These are phyloP conservation scores for Pterulicium gracile DNA, from an alignment of 1,284 basidiomycete genomes.

Conservation along the genomic window DNA sequence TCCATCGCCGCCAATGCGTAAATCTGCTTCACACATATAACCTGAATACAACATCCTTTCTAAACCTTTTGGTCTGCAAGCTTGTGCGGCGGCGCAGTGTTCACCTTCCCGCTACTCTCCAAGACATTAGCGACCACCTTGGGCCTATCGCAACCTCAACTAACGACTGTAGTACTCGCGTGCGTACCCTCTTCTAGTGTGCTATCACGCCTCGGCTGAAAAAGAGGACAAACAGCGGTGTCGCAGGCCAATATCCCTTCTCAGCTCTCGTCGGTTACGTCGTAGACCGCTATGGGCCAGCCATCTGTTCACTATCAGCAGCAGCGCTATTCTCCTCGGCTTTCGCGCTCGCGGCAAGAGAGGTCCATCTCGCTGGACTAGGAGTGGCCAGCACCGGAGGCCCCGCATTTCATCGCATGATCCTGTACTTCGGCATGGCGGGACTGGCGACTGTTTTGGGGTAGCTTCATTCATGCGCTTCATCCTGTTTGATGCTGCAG, in stretches of 20 bases:
- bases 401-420: conserved; percentile 39
- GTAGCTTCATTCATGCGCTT: conserved; percentile 33
- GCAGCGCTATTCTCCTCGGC: conserved; percentile 45
- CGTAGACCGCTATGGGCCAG: conserved; percentile 48
- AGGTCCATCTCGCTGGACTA: conserved; percentile 35
- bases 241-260: conserved; percentile 61
- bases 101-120: conserved; percentile 65
- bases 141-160: conserved; percentile 60
- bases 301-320: conserved; percentile 53
- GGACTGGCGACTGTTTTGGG: conserved; percentile 62
- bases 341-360: conserved; percentile 50
- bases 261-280: conserved; percentile 47
- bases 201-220: not conserved
- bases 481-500: not conserved
- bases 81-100: conserved; percentile 61
- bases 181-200: conserved; percentile 19
- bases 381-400: conserved; percentile 25
- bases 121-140: conserved; percentile 45
- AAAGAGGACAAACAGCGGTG: too few relatives aligned
- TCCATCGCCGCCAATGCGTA: conserved; percentile 58
- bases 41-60: conserved; percentile 2
- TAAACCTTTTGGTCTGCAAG: conserved; percentile 22
- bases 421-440: conserved; percentile 47
- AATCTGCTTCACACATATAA: conserved; percentile 14
- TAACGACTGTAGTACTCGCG: conserved; percentile 68